Conservation (phyloP, 192 early-diverging fungal species). For the Podila epigama region DNA sequence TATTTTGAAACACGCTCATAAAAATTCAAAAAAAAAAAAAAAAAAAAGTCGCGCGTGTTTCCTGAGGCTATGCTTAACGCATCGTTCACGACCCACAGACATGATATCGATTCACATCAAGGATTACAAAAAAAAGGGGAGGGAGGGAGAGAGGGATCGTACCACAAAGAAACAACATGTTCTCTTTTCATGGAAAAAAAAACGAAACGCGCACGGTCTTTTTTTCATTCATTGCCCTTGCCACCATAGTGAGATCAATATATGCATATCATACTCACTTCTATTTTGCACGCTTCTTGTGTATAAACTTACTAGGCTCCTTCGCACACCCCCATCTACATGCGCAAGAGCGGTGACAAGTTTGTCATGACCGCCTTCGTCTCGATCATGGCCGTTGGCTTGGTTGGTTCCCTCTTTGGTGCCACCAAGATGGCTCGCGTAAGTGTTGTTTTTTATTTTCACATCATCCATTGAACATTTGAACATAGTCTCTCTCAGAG, state of each 20-base stretch:
- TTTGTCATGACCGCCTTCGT: conserved; percentile 33
- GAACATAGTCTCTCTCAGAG: neutral
- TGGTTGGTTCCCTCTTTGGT: conserved; percentile 36
- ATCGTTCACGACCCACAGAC: too few species aligned
- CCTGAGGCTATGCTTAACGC: too few species aligned
- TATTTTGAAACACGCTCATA: too few species aligned
- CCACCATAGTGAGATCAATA: neutral
- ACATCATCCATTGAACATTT: neutral
- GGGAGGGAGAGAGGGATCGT: too few species aligned
- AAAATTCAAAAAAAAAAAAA: too few species aligned
- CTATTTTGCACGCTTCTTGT: neutral
- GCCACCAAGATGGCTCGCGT: conserved; percentile 49
- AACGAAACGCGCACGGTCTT: neutral
- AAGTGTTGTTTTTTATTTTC: neutral
- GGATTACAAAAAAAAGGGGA: too few species aligned
- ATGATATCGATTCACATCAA: too few species aligned
- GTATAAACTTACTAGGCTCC: conserved; percentile 14
- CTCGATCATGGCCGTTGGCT: conserved; percentile 22
- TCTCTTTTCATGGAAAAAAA: too few species aligned
- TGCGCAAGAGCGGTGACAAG: conserved; percentile 39
- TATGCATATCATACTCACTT: neutral
- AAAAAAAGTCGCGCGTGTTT: too few species aligned
- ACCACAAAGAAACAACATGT: too few species aligned
- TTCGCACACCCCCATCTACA: conserved; percentile 43
- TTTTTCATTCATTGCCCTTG: neutral